A percentile compares a stretch with the other conserved stretches of the same genome.
These are phyloP conservation scores for Claviceps pusilla DNA, from an alignment of 2,329 filamentous ascomycete genomes.

Conservation along the genomic window DNA sequence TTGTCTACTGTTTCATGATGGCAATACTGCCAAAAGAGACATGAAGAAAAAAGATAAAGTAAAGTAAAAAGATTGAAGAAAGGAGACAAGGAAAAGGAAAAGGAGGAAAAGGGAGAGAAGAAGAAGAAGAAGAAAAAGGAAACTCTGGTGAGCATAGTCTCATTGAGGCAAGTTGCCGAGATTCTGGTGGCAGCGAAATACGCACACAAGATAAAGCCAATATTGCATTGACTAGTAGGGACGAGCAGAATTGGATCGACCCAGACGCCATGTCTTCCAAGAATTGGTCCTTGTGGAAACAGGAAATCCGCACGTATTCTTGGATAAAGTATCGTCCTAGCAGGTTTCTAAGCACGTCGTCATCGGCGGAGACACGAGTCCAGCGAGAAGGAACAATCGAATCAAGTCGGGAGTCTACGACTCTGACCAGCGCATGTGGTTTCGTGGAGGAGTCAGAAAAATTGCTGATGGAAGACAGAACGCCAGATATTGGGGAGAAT, in stretches of 20 bases:
- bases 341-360: neutral
- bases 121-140: neutral
- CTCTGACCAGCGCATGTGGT: neutral
- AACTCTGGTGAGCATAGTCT: neutral
- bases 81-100: neutral
- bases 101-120: neutral
- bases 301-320: neutral
- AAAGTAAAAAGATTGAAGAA: neutral
- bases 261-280: neutral
- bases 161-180: neutral
- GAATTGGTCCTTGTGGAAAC: conserved; percentile 1
- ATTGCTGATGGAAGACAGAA: neutral
- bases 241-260: neutral
- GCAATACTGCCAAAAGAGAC: neutral
- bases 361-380: neutral
- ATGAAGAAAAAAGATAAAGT: neutral
- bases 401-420: neutral
- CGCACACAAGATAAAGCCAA: conserved; percentile 1
- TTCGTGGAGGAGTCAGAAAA: neutral
- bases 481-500: neutral
- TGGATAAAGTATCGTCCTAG: neutral
- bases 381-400: neutral
- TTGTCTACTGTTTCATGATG: conserved; percentile 4
- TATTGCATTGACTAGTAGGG: neutral
- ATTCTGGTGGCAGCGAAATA: conserved; percentile 6